phyloP scores from a whole-genome alignment of 306 rosid species.

The Dryas drummondii region DNA sequence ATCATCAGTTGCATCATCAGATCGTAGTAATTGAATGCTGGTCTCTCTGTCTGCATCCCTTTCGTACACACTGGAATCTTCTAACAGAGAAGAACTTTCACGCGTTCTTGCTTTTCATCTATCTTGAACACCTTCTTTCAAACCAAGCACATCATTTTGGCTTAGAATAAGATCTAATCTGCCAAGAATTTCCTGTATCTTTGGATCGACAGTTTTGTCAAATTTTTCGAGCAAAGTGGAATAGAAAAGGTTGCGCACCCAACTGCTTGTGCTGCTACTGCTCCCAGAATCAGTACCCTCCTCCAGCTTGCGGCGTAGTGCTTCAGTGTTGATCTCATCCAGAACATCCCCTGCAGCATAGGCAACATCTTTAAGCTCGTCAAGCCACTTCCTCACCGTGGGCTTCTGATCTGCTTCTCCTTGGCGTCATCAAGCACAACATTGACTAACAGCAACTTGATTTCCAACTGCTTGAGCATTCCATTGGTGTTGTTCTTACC shows the following conservation, averaged over 20 bases:
- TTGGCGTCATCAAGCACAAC: constrained; percentile 39
- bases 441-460: constrained; percentile 10
- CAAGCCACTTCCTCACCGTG: constrained; percentile 26
- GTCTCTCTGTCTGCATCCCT: constrained; percentile 5
- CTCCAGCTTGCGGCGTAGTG: constrained; percentile 2
- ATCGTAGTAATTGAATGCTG: not conserved
- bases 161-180: not conserved
- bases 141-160: not conserved
- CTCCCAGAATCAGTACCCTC: not conserved
- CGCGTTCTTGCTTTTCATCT: not conserved
- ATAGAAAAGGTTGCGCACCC: not conserved
- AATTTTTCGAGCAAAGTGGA: not conserved
- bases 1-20: not conserved
- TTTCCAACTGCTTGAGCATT: constrained; percentile 10
- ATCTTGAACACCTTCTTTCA: constrained; percentile 6
- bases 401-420: constrained; percentile 21
- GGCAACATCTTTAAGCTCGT: not conserved
- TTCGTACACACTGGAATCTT: constrained; percentile 13
- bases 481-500: not conserved
- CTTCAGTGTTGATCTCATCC: constrained; percentile 37
- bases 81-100: not conserved
- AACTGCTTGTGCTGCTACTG: not conserved
- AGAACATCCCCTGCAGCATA: constrained; percentile 25
- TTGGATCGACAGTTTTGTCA: not conserved
- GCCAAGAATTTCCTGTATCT: not conserved